A percentile compares a stretch with the other conserved stretches of the same genome.
These are phyloP conservation scores for Paraphoma chrysanthemicola DNA, from an alignment of 2,329 filamentous ascomycete species.

Conservation along the genomic window DNA sequence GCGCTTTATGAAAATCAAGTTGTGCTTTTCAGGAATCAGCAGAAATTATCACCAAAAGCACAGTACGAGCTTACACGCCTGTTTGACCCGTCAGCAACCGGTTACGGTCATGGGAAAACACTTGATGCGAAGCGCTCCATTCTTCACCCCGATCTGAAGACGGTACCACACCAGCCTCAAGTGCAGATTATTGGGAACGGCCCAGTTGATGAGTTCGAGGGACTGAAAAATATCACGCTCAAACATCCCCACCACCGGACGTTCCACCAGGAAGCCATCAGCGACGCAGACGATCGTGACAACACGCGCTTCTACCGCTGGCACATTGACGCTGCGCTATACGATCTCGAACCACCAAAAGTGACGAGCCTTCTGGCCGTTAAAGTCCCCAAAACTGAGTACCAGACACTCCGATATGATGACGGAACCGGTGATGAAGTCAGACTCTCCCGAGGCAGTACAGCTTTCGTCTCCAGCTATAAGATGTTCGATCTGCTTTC, in stretches of 20 bases:
- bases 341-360: constrained; percentile 75
- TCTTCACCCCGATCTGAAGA: constrained; percentile 81
- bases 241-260: constrained; percentile 79
- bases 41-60: constrained; percentile 68
- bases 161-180: constrained; percentile 79
- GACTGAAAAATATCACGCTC: constrained; percentile 70
- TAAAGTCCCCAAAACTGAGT: constrained; percentile 70
- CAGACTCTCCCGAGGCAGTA: constrained; percentile 75
- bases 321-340: constrained; percentile 82
- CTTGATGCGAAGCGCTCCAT: constrained; percentile 70
- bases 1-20: constrained; percentile 74
- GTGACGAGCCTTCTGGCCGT: constrained; percentile 78
- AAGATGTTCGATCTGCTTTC: constrained; percentile 73
- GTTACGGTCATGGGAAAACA: constrained; percentile 79
- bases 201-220: constrained; percentile 72
- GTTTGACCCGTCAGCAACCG: constrained; percentile 71
- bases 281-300: constrained; percentile 65
- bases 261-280: constrained; percentile 72
- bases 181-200: constrained; percentile 84
- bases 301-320: constrained; percentile 74
- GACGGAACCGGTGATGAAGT: constrained; percentile 72
- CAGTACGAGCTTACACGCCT: constrained; percentile 77
- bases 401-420: constrained; percentile 74
- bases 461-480: constrained; percentile 76
- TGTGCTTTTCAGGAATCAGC: constrained; percentile 73